Base-by-base conservation (phyloP, 345 rosid genomes). In the Iberis pinnata region DNA sequence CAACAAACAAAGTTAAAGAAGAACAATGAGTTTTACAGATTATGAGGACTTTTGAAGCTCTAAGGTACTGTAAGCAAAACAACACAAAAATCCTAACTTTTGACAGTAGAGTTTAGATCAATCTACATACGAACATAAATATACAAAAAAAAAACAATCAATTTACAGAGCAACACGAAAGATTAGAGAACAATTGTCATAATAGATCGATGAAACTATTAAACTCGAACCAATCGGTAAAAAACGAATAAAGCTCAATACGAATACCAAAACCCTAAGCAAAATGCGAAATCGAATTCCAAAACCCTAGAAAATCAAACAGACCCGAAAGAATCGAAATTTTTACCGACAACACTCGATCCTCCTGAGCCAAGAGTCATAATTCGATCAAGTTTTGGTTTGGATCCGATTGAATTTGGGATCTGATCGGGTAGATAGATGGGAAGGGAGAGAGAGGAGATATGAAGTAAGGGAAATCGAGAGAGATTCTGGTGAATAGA, bases 351-450 rank as follows among this genome's bases (percentile, higher is more conserved):
- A 63, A 84, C 88, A 71, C 88, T 78, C 33, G 94, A 79, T 84
- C 88, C 94, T 60, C 78, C 93, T 36, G 93, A 81, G 80, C 93
- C 88, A 61, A 84, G 85, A 76, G 88, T 81, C 88, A 84, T 84
- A 6, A 73, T 66, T 14, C 58, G 71, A 63, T 56, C 49, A 57
- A 43, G 19, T 18, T 32, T 42, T 11, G 49, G 62, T 7, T 59
- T 57, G 14, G 49, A 36, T 63, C 18, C 44, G 47, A 64, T 18
- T 17, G 38, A 31, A 33, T 12, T 74, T 3, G 6, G 67, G 83
- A 83, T 80, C 83, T 63, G 75, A 70, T 53, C n/a, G 68, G 27
- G 33, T 10, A 9, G 2, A 32, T 32, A 41, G 53, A 45, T 8
- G 18, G 32, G 51, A 40, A 25, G 20, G n/a, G 12, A 7, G 46